A percentile compares a stretch with the other conserved stretches of the same genome.
These are phyloP conservation scores for Colletotrichum agaves DNA, from an alignment of 2,329 filamentous ascomycete species.

Conservation along the genomic window DNA sequence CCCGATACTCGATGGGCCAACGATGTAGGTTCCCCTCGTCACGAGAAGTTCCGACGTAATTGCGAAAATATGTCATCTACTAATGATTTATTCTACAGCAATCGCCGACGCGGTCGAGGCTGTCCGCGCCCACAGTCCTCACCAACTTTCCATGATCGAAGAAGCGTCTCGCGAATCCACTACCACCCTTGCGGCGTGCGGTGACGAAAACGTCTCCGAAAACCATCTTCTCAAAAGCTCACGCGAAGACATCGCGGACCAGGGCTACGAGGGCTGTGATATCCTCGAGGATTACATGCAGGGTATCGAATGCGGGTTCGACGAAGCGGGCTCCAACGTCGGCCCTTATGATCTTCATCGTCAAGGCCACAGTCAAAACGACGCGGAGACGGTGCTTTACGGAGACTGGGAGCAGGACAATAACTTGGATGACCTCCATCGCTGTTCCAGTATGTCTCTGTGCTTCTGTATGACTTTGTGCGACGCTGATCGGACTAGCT, in stretches of 20 bases:
- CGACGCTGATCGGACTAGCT: conserved; percentile 5
- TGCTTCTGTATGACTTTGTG: background rate
- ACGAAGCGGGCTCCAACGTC: conserved; percentile 25
- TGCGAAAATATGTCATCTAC: background rate
- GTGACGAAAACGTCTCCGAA: background rate
- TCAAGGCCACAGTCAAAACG: background rate
- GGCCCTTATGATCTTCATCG: conserved; percentile 5
- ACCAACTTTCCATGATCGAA: conserved; percentile 34
- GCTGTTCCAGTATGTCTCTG: conserved; percentile 23
- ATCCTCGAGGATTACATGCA: conserved; percentile 8
- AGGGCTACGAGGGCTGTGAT: background rate
- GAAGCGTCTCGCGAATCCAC: conserved; percentile 24
- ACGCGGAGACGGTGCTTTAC: conserved; percentile 30
- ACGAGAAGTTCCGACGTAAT: no score
- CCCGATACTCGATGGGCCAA: conserved; percentile 4
- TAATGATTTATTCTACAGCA: background rate
- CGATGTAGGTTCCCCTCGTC: conserved; percentile 13
- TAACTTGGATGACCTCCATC: conserved; percentile 24
- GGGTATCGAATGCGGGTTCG: background rate
- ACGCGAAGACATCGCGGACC: background rate
- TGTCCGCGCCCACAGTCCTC: conserved; percentile 22
- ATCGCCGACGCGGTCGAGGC: background rate
- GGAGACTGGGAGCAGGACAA: conserved; percentile 36
- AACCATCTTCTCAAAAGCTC: background rate
- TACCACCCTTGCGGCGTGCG: background rate